phyloP scores from a whole-genome alignment of 805 yeast species.

The Grigorovia humatica region DNA sequence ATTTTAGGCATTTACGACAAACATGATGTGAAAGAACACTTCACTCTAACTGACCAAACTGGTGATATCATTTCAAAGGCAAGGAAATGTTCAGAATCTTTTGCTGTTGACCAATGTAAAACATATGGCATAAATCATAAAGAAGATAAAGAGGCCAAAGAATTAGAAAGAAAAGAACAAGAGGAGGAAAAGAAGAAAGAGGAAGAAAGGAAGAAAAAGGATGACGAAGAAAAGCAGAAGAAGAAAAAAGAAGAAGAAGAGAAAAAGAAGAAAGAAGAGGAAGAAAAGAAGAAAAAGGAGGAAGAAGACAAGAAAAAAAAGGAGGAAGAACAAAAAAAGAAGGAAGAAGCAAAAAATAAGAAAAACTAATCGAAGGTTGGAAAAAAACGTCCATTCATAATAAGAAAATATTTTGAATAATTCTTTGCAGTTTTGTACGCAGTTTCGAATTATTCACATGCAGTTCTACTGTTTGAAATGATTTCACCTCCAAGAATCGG shows the following conservation, averaged over 20 bases:
- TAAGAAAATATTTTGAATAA: too few relatives aligned
- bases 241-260: neutral
- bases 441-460: too few relatives aligned
- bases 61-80: neutral
- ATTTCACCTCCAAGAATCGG: too few relatives aligned
- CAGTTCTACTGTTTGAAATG: too few relatives aligned
- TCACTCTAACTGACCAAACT: neutral
- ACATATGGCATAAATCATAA: constrained; percentile 8
- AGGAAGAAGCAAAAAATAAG: neutral
- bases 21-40: constrained; percentile 6
- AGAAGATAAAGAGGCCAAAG: neutral
- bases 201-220: too few relatives aligned
- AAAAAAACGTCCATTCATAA: too few relatives aligned
- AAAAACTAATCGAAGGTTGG: too few relatives aligned
- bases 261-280: neutral
- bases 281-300: neutral
- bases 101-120: constrained; percentile 4
- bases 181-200: neutral
- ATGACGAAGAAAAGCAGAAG: neutral
- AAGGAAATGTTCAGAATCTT: constrained; percentile 4
- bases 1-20: constrained; percentile 26
- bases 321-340: neutral
- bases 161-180: neutral
- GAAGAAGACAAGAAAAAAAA: neutral
- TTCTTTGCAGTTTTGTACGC: too few relatives aligned